Evolutionary conservation across 768 basidiomycete species (phyloP), one percentile per base, ranked within the genome.

Genomic region (Candolleomyces eurysporus): DNA sequence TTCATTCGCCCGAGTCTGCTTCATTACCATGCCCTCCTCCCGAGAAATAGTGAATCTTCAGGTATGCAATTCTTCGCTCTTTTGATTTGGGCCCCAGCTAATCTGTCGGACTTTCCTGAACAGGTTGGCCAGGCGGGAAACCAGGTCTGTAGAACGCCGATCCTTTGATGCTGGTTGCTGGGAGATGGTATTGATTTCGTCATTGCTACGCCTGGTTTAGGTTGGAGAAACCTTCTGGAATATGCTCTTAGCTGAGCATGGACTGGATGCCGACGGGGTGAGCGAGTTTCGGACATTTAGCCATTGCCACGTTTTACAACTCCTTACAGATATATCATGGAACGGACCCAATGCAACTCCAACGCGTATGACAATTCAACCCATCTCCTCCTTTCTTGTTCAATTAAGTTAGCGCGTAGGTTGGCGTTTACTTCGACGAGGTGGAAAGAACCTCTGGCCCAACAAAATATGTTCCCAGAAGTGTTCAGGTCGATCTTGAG

Each of bases 161-260:
- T 54, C 52, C 52, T 22, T 46, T 39, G 52, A 32, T 54, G 52
- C 30, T 21, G 49, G 49, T 51, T 51, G 52, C 52, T 54, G 52
- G 32, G 52, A 54, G 52, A 54, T 54, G 52, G 52, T 54, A 14
- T 49, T 63, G 58, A 49, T 57, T 63, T 36, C 48, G 52, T 42
- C 54, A 58, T 48, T 42, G 53, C 49, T 14, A 31, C 58, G 56
- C 63, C 63, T 61, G 43, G 50, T 4, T 4, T 70, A 81, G 79
- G 84, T 92, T 48, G 93, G 94, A 57, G 90, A 92, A 68, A 82
- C 83, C 49, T 98, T 96, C 73, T 97, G 95, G 95, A 80, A 88
- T 62, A 87, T 89, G 83, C 84, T 96, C 60, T 81, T 97, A 22
- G 84, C 86, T 16, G 92, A 95, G 75, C 94, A 95, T 72, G 94